These are phyloP conservation scores for Closterium sp. DNA, from an alignment of 139 green algal genomes.

Conservation along the genomic window DNA sequence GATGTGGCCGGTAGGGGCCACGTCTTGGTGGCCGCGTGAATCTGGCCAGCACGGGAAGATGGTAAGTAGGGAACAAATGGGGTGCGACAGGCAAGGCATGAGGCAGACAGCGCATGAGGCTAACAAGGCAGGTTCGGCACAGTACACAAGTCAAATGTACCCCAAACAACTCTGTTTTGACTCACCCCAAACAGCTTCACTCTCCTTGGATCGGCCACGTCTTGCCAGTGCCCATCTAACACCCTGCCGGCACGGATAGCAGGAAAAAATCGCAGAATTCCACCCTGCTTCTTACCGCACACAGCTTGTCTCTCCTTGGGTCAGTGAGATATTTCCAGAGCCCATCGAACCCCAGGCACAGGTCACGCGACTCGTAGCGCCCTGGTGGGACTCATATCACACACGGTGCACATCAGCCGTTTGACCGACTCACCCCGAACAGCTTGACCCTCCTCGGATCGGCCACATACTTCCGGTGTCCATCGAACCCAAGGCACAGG, in stretches of 20 bases:
- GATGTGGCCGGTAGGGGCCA: too few relatives aligned
- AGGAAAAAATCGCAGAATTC: too few relatives aligned
- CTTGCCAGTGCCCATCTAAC: conserved; percentile 17
- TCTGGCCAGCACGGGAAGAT: too few relatives aligned
- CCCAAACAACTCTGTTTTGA: neutral
- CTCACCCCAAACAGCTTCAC: conserved; percentile 30
- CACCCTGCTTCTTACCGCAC: neutral
- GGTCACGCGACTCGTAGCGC: neutral
- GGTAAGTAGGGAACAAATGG: too few relatives aligned
- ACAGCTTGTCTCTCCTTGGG: conserved; percentile 15
- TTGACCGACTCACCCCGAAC: conserved; percentile 1
- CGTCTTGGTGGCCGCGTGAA: too few relatives aligned
- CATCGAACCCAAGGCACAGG: conserved; percentile 23
- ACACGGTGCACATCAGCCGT: conserved; percentile 8
- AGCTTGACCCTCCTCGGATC: conserved; percentile 27
- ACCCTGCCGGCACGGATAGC: too few relatives aligned
- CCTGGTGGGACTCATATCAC: too few relatives aligned
- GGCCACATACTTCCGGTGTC: conserved; percentile 27
- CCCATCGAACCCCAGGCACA: conserved; percentile 21
- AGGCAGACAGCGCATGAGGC: too few relatives aligned
- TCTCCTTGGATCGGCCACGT: conserved; percentile 16
- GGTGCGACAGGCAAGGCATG: too few relatives aligned
- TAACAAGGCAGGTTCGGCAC: too few relatives aligned
- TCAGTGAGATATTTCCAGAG: conserved; percentile 23
- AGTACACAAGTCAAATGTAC: too few relatives aligned